Evolutionary conservation across 768 basidiomycete species (phyloP).

Genomic region (Boletus coccyginus): DNA sequence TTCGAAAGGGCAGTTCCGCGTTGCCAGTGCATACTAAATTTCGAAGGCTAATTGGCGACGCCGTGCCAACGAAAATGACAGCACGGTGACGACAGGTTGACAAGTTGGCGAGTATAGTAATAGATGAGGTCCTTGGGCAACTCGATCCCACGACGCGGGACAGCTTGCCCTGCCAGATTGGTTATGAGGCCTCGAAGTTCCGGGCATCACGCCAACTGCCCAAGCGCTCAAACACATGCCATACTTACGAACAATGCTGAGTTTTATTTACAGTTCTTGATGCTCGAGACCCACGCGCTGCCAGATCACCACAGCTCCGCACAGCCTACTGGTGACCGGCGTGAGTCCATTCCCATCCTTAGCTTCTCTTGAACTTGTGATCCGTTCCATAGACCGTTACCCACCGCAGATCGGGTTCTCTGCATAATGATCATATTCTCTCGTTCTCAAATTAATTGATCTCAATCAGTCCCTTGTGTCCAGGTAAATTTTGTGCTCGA

Average conservation of each 20-base stretch:
- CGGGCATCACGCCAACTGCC: background rate
- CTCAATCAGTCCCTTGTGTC: background rate
- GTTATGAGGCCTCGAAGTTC: background rate
- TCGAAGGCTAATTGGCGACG: slow-evolving; percentile 4
- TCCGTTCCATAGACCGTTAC: background rate
- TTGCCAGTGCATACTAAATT: slow-evolving; percentile 8
- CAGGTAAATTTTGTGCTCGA: background rate
- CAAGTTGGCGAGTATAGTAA: background rate
- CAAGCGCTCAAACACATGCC: background rate
- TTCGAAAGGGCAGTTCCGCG: slow-evolving; percentile 2
- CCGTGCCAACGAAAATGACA: background rate
- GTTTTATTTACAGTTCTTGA: background rate
- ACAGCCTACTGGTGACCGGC: no score
- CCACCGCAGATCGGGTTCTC: background rate
- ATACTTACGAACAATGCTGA: background rate
- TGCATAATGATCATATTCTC: background rate
- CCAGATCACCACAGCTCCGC: background rate
- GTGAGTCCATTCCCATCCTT: background rate
- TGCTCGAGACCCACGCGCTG: background rate
- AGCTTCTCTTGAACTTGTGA: background rate
- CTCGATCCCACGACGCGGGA: slow-evolving; percentile 20
- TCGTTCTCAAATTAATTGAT: background rate
- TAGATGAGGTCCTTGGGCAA: background rate
- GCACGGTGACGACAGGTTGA: background rate
- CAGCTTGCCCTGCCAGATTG: background rate